phyloP scores from a whole-genome alignment of 768 basidiomycete genomes.

The Lactifluus echinatus region DNA sequence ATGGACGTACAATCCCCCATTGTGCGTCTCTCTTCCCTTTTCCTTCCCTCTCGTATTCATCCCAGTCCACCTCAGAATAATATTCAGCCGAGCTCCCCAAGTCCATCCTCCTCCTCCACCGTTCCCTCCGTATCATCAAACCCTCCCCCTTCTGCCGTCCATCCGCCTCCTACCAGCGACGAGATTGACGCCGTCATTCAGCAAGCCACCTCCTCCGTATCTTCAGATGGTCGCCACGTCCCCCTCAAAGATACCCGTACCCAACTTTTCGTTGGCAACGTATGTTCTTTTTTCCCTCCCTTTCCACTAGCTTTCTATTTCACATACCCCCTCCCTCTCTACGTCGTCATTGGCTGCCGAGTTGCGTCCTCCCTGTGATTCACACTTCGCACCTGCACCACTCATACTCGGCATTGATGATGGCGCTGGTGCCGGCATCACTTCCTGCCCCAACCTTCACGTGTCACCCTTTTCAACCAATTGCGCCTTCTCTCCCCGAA shows the following conservation, averaged over 20 bases:
- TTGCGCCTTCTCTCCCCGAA: not conserved
- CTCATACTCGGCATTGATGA: not conserved
- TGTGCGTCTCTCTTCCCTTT: not conserved
- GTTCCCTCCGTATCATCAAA: not conserved
- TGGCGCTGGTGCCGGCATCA: not conserved
- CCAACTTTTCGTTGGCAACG: conserved; percentile 94
- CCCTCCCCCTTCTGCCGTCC: conserved; percentile 4
- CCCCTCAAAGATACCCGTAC: conserved; percentile 80
- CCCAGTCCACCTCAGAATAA: not conserved
- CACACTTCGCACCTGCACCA: not conserved
- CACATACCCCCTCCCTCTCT: not conserved
- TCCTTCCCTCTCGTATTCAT: conserved; percentile 1
- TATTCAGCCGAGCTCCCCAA: not conserved
- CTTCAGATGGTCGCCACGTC: conserved; percentile 37
- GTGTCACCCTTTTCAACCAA: not conserved
- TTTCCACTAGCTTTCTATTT: not conserved
- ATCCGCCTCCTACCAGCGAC: conserved; percentile 51
- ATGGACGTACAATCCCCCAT: conserved; percentile 13
- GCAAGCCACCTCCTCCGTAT: conserved; percentile 68
- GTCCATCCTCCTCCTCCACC: conserved; percentile 8
- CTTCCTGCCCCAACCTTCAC: not conserved
- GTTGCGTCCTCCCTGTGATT: not conserved
- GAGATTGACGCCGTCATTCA: conserved; percentile 91
- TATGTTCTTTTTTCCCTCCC: conserved; percentile 33
- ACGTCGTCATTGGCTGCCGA: not conserved